A percentile compares a stretch with the other conserved stretches of the same genome.
Conservation (phyloP, 73 alveolate genomes). For the Symbiodinium natans region DNA sequence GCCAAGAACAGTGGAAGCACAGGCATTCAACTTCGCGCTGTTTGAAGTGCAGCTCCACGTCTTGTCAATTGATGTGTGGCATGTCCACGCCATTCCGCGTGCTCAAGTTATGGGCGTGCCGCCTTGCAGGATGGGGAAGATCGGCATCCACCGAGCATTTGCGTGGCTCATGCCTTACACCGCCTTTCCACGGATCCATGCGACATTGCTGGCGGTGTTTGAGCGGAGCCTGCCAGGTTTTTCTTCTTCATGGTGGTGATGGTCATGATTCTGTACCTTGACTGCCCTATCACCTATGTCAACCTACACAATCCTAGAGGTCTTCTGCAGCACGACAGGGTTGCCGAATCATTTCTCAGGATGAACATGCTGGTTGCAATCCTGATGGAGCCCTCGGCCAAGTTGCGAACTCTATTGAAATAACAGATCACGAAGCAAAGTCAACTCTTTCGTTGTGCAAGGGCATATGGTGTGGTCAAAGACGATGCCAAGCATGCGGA, state of each 20-base stretch:
- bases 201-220: neutral
- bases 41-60: no score
- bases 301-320: neutral
- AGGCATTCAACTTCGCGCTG: no score
- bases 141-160: constrained; percentile 74
- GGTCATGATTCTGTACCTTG: constrained; percentile 53
- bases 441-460: neutral
- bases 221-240: neutral
- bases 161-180: constrained; percentile 21
- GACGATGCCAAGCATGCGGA: constrained; percentile 81
- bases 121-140: constrained; percentile 35
- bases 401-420: neutral
- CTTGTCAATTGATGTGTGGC: no score
- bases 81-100: no score
- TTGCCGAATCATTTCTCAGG: neutral
- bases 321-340: no score
- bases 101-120: no score
- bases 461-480: constrained; percentile 71
- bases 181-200: neutral
- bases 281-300: neutral
- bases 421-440: no score
- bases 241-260: constrained; percentile 74
- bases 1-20: neutral
- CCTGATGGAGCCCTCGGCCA: constrained; percentile 13
- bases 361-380: constrained; percentile 81